Base-by-base conservation (phyloP, 176 grass and related monocot genomes). In the Puya raimondii region DNA sequence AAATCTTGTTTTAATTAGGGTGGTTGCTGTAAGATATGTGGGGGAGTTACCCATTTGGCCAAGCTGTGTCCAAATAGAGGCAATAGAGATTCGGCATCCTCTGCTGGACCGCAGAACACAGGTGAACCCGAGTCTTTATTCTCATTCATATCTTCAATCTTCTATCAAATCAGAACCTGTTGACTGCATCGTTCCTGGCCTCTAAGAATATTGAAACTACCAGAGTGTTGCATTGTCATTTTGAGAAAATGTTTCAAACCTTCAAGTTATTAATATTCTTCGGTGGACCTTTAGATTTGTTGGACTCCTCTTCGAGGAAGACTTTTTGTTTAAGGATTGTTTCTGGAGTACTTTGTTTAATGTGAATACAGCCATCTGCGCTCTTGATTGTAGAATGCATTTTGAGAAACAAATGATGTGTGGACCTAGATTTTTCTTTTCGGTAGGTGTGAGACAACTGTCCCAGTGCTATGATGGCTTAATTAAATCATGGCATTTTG, bases 21-120 rank as follows among this genome's bases (percentile, higher is more conserved):
- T 72, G 89, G 94, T 82, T 88, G 83, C 64, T 97, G 94, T 78
- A 97, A 90, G 78, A 76, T 82, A 79, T 97, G 94, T 67, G 94
- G 89, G 64, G 94, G 84, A 84, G 76, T 97, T 80, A 93, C 86
- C 0, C 94, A 97, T 70, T 84, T 97, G 74, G 94, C 94, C 17
- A 97, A 64, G 80, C n/a, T 87, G 68, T 97, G 94, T 75, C 94
- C 89, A 57, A 92, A 81, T 51, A 93, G 53, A 86, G 50, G 76
- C 53, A 64, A 84, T 7, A 67, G 69, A 69, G 72, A 81, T 63
- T 85, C 77, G 57, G 47, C 21, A 20, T 69, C 69, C 54, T 88
- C 73, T 26, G 16, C 76, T 49, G 59, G 69, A 80, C 66, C 82
- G 74, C 79, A 85, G 70, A 82, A 49, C 17, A 63, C 17, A 49